Evolutionary conservation across 202 grass and related monocot genomes (phyloP).

Genomic region (Carex sylvatica): DNA sequence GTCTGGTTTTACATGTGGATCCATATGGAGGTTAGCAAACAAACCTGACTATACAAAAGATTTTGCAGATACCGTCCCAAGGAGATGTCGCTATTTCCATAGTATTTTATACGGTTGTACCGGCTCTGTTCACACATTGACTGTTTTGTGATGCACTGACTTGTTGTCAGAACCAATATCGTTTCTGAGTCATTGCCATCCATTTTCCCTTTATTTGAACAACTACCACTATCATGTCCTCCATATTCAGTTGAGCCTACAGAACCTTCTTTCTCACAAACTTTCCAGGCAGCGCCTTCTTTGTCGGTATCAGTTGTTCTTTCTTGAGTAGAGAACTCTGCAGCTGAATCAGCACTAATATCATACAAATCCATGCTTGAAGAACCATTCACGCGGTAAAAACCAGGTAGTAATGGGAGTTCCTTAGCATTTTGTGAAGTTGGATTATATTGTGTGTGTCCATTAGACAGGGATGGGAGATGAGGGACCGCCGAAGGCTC

Average conservation of each 20-base stretch:
- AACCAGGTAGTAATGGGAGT: constrained; percentile 31
- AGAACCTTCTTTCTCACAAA: constrained; percentile 31
- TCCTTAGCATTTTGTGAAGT: constrained; percentile 32
- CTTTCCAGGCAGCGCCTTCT: constrained; percentile 5
- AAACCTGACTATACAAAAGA: constrained; percentile 84
- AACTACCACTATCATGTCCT: constrained; percentile 30
- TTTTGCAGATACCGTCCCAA: constrained; percentile 88
- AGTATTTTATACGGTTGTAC: constrained; percentile 86
- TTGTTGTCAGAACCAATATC: constrained; percentile 87
- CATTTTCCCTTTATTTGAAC: constrained; percentile 46
- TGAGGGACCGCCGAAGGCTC: constrained; percentile 20
- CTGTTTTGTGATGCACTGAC: constrained; percentile 73
- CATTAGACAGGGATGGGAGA: constrained; percentile 1
- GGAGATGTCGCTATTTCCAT: constrained; percentile 84
- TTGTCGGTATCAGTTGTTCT: constrained; percentile 40
- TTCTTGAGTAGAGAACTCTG: constrained; percentile 22
- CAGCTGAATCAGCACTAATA: constrained; percentile 48
- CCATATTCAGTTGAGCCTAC: constrained; percentile 42
- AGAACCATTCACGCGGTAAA: constrained; percentile 30
- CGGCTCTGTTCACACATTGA: constrained; percentile 65
- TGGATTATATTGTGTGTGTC: constrained; percentile 29
- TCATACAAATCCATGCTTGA: constrained; percentile 39
- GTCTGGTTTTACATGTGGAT: background rate
- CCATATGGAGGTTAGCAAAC: constrained; percentile 21
- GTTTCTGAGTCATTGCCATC: constrained; percentile 57